These are phyloP conservation scores for Pelargonium cotyledonis DNA, from an alignment of 441 rosid genomes.

Conservation along the genomic window DNA sequence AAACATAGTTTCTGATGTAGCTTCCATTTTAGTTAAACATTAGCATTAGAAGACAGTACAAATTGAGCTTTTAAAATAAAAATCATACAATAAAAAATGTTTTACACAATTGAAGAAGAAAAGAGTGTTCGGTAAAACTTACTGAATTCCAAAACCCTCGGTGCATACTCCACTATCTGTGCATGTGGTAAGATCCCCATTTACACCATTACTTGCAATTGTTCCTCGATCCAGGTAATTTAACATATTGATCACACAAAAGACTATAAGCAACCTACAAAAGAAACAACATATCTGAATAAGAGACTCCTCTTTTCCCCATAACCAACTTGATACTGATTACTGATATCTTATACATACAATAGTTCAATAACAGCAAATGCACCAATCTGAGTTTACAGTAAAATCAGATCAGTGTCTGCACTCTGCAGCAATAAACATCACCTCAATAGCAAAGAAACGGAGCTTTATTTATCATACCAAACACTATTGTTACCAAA, in stretches of 20 bases:
- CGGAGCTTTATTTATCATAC: not conserved
- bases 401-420: not conserved
- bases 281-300: not conserved
- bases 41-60: not conserved
- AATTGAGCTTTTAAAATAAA: not conserved
- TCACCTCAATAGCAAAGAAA: not conserved
- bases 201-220: conserved; percentile 94
- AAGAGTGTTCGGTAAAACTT: conserved; percentile 31
- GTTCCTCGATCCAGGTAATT: conserved; percentile 92
- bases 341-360: not conserved
- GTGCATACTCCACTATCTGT: conserved; percentile 67
- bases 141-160: conserved; percentile 88
- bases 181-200: conserved; percentile 67
- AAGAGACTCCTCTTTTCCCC: not conserved
- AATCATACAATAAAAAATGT: not conserved
- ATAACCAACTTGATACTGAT: not conserved
- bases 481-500: not conserved
- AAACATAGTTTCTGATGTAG: not conserved
- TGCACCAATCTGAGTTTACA: not conserved
- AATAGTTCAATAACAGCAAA: not conserved
- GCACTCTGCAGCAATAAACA: not conserved
- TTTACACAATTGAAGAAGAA: not conserved
- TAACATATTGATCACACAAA: conserved; percentile 76
- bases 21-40: not conserved
- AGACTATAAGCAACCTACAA: conserved; percentile 71